Evolutionary conservation across 2,329 filamentous ascomycete genomes (phyloP), one percentile per base, ranked within the genome.

Genomic region (Neofusicoccum sp.): DNA sequence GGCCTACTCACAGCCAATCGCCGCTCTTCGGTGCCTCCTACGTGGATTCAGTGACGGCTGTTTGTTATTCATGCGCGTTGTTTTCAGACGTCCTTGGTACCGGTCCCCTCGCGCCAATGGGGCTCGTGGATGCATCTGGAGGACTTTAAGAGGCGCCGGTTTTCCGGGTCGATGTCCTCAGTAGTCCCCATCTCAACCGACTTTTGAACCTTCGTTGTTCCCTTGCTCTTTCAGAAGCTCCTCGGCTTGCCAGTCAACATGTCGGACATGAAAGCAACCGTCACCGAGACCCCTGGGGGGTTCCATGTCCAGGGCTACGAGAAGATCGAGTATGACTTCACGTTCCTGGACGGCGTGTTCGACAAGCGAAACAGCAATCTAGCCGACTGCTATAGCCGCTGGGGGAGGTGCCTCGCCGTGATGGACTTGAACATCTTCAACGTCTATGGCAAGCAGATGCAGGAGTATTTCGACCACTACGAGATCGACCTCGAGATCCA

Each of bases 311-410:
- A 86, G 66, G 88, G 88, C 26, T 89, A 89, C 67, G 88, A 90
- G 79, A 90, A 89, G 79, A 89, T 90, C 69, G 84, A 88, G 69
- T 90, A 90, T 71, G 86, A 89, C 74, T 90, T 90, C 72, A 84
- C 85, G 59, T 89, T 90, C 74, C 81, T 90, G 48, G 87, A 90
- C 66, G 84, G 83, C 49, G 81, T 90, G 61, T 90, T 90, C 73
- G 77, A 88, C 69, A 67, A 78, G 43, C 68, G 78, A 64, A 88
- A 89, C 68, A 67, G 76, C 14, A 81, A 89, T 66, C 80, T 90
- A 8, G 85, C 87, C 14, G 75, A 85, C 30, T 87, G 84, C 72
- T 90, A 89, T 74, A 76, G 82, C 67, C 78, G 77, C 63, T 90
- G 87, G 87, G 80, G 82, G 33, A 81, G 87, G 57, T 86, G 84